A percentile compares a stretch with the other conserved stretches of the same genome.
These are phyloP conservation scores for Tolypocladium ophioglossoides DNA, from an alignment of 2,329 filamentous ascomycete species.

Conservation along the genomic window DNA sequence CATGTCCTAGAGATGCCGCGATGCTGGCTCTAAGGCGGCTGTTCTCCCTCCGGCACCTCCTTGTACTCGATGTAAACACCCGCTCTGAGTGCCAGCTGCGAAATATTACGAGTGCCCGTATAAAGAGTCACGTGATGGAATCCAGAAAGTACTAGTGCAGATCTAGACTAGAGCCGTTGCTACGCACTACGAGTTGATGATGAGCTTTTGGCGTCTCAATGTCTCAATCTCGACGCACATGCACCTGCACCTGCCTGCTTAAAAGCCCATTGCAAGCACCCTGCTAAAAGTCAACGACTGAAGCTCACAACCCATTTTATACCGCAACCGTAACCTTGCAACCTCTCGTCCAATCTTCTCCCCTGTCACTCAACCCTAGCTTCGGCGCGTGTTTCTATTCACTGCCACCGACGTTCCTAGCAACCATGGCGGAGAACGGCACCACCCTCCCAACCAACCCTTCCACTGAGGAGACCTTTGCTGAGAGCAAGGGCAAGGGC, in stretches of 20 bases:
- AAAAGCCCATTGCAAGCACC: constrained; percentile 14
- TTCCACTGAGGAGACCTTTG: constrained; percentile 26
- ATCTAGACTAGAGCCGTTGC: constrained; percentile 20
- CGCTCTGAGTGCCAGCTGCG: no score
- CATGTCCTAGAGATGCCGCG: background rate
- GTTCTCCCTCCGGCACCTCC: background rate
- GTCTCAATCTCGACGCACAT: no score
- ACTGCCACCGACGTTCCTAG: background rate
- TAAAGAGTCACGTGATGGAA: constrained; percentile 10
- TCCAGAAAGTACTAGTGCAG: constrained; percentile 2
- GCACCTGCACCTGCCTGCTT: constrained; percentile 13
- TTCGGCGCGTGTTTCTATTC: background rate
- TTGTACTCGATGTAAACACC: no score
- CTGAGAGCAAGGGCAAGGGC: constrained; percentile 75
- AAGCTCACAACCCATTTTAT: constrained; percentile 16
- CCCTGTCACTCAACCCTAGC: background rate
- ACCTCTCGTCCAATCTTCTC: constrained; percentile 3
- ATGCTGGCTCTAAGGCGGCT: background rate
- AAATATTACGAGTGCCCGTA: no score
- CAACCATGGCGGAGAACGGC: constrained; percentile 37
- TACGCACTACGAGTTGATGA: constrained; percentile 12
- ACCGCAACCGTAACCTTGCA: constrained; percentile 5
- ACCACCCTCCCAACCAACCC: constrained; percentile 35
- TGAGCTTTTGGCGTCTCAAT: constrained; percentile 7
- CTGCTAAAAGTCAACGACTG: constrained; percentile 4